Percentiles rank a stretch among this genome's conserved stretches.
Conservation (phyloP, 1,139 yeast species). For the Pneumocystis canis region DNA sequence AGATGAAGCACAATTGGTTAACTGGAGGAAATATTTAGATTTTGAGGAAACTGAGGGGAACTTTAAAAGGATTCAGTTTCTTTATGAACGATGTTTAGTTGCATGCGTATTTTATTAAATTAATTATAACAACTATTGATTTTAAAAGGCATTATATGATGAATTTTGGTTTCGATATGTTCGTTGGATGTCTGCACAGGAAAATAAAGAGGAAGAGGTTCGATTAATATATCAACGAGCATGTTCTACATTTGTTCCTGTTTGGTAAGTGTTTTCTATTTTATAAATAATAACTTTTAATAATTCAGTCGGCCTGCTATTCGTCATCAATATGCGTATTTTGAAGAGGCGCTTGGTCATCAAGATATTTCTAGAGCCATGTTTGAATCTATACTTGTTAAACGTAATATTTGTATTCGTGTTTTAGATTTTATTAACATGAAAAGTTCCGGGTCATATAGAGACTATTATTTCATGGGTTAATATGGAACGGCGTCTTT, state of each 20-base stretch:
- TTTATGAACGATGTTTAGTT: slow-evolving; percentile 41
- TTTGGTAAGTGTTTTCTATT: slow-evolving; percentile 10
- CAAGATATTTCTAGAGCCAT: slow-evolving; percentile 23
- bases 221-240: slow-evolving; percentile 24
- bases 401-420: slow-evolving; percentile 3
- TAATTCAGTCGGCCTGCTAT: slow-evolving; percentile 19
- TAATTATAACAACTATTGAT: slow-evolving; percentile 22
- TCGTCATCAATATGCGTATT: slow-evolving; percentile 25
- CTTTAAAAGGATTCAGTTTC: slow-evolving; percentile 25
- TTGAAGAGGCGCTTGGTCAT: slow-evolving; percentile 24
- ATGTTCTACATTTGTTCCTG: slow-evolving; percentile 22
- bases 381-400: slow-evolving; percentile 19
- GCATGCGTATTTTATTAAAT: slow-evolving; percentile 18
- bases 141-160: slow-evolving; percentile 37
- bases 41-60: slow-evolving; percentile 33
- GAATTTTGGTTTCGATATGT: slow-evolving; percentile 50
- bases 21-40: slow-evolving; percentile 49
- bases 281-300: background rate
- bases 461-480: slow-evolving; percentile 21
- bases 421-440: background rate
- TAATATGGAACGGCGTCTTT: slow-evolving; percentile 16
- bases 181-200: slow-evolving; percentile 28
- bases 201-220: slow-evolving; percentile 17
- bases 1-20: slow-evolving; percentile 34
- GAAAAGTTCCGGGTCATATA: slow-evolving; percentile 20